These are phyloP conservation scores for Galerina sulciceps DNA, from an alignment of 768 basidiomycete genomes.

Conservation along the genomic window DNA sequence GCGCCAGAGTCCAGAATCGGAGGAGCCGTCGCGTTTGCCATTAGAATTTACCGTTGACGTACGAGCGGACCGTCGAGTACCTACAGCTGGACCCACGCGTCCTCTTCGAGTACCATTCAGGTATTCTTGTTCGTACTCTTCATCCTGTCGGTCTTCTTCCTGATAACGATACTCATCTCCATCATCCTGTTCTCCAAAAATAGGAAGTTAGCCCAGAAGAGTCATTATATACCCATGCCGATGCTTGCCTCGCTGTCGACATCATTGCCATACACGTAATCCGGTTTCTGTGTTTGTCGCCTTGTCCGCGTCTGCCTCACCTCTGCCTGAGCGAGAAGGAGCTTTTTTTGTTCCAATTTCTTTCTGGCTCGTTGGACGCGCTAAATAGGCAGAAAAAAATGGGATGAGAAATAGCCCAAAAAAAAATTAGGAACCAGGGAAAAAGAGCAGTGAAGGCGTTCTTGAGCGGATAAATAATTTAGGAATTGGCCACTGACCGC, in stretches of 20 bases:
- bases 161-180: slow-evolving; percentile 66
- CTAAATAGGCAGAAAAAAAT: slow-evolving; percentile 39
- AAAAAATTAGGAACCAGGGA: slow-evolving; percentile 4
- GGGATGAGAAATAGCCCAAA: slow-evolving; percentile 3
- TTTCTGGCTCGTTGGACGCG: slow-evolving; percentile 71
- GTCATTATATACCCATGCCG: slow-evolving; percentile 11
- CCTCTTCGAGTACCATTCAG: slow-evolving; percentile 50
- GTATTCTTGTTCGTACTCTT: slow-evolving; percentile 61
- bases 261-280: slow-evolving; percentile 79
- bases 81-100: slow-evolving; percentile 34
- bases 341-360: slow-evolving; percentile 69
- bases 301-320: slow-evolving; percentile 81
- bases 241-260: slow-evolving; percentile 66
- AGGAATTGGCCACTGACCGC: slow-evolving; percentile 54
- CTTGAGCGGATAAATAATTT: slow-evolving; percentile 12
- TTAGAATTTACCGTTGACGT: slow-evolving; percentile 51
- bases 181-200: slow-evolving; percentile 53
- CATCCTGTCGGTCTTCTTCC: slow-evolving; percentile 70
- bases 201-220: slow-evolving; percentile 27
- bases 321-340: slow-evolving; percentile 75
- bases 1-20: slow-evolving; percentile 66
- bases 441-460: slow-evolving; percentile 4
- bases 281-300: slow-evolving; percentile 70
- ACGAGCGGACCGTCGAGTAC: slow-evolving; percentile 60
- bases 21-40: slow-evolving; percentile 55